phyloP scores from a whole-genome alignment of 805 yeast genomes.

The Candida parachauliodes region DNA sequence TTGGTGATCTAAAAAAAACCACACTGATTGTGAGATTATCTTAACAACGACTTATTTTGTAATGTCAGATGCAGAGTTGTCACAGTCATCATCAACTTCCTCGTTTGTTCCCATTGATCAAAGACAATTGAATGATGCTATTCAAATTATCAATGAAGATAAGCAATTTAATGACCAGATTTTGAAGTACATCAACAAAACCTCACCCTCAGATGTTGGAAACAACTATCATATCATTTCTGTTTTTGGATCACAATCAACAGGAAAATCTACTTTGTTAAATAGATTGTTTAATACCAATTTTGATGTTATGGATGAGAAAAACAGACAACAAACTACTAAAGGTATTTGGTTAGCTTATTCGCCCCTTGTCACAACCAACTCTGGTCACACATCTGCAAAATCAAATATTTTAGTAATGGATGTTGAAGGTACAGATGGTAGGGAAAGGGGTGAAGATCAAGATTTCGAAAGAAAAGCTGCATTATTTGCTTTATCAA shows the following conservation, averaged over 20 bases:
- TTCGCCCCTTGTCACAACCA: conserved; percentile 27
- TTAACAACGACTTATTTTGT: not conserved
- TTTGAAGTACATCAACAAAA: conserved; percentile 30
- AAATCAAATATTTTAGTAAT: conserved; percentile 61
- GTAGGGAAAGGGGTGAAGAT: conserved; percentile 96
- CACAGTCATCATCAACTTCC: conserved; percentile 26
- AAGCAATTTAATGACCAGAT: conserved; percentile 47
- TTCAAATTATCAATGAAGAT: conserved; percentile 62
- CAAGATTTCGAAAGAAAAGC: conserved; percentile 97
- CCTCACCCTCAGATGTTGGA: conserved; percentile 46
- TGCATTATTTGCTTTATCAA: conserved; percentile 89
- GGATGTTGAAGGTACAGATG: conserved; percentile 99
- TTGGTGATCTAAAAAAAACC: not conserved
- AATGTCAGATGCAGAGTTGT: conserved; percentile 5
- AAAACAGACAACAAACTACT: conserved; percentile 68
- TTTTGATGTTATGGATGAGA: conserved; percentile 92
- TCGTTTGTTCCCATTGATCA: conserved; percentile 40
- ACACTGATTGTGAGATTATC: not conserved
- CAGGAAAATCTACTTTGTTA: conserved; percentile 91
- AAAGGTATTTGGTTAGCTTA: conserved; percentile 46
- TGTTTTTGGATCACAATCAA: conserved; percentile 95
- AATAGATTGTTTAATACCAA: conserved; percentile 81
- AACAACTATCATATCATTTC: conserved; percentile 84
- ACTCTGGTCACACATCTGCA: conserved; percentile 7
- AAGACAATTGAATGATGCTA: conserved; percentile 31